These are phyloP conservation scores for Parietaria judaica DNA, from an alignment of 306 rosid genomes.

Conservation along the genomic window DNA sequence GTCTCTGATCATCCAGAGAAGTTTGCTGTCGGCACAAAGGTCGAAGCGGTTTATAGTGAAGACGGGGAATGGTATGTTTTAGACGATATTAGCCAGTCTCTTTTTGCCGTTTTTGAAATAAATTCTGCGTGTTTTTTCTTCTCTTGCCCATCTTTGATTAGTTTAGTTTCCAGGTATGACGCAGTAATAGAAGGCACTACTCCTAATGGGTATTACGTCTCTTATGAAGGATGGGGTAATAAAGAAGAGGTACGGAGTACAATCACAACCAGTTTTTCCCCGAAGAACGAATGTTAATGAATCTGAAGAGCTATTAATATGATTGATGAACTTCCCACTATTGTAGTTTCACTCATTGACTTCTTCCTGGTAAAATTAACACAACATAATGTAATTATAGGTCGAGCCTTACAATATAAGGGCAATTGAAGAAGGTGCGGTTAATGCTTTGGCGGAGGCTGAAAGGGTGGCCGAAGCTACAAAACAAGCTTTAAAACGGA, in stretches of 20 bases:
- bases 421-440: conserved; percentile 65
- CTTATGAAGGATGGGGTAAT: conserved; percentile 84
- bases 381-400: conserved; percentile 37
- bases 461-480: conserved; percentile 96
- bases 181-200: conserved; percentile 73
- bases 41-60: conserved; percentile 93
- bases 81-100: background rate
- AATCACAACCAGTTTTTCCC: too few species aligned
- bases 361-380: background rate
- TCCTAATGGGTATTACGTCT: conserved; percentile 67
- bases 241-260: conserved; percentile 78
- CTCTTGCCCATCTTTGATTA: conserved; percentile 24
- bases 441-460: conserved; percentile 78
- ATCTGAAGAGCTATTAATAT: background rate
- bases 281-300: too few species aligned
- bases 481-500: conserved; percentile 86
- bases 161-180: conserved; percentile 68
- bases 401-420: conserved; percentile 93
- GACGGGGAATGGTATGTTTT: conserved; percentile 92
- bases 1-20: conserved; percentile 45
- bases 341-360: background rate
- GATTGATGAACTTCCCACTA: background rate
- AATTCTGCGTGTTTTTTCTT: conserved; percentile 16
- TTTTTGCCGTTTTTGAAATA: background rate
- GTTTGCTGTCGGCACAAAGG: conserved; percentile 62